Percentiles rank a stretch among this genome's conserved stretches.
These are phyloP conservation scores for Jackrogersella minutella DNA, from an alignment of 495 filamentous ascomycete species.

Conservation along the genomic window DNA sequence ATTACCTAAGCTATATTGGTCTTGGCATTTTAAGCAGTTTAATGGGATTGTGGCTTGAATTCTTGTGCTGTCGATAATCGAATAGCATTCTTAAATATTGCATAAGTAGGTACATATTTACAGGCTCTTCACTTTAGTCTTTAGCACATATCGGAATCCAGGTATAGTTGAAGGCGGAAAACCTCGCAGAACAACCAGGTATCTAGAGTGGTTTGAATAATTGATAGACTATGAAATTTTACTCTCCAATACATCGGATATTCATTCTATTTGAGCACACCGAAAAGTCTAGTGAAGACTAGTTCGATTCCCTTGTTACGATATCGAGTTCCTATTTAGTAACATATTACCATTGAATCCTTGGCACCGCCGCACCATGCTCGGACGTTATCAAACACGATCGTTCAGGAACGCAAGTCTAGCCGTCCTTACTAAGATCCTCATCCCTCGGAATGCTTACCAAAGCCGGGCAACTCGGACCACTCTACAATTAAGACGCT, in stretches of 20 bases:
- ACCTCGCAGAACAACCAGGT: no score
- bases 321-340: background rate
- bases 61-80: background rate
- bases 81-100: background rate
- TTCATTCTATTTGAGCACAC: background rate
- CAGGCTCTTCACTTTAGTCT: no score
- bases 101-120: background rate
- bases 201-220: no score
- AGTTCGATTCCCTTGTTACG: background rate
- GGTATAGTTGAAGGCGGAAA: no score
- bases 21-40: background rate
- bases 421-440: conserved; percentile 5
- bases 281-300: conserved; percentile 1
- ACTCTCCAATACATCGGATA: background rate
- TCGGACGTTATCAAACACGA: conserved; percentile 18
- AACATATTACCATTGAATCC: conserved; percentile 8
- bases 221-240: background rate
- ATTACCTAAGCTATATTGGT: conserved; percentile 5
- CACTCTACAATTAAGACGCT: background rate
- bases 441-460: background rate
- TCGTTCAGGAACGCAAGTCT: conserved; percentile 12
- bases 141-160: no score
- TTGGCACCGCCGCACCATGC: conserved; percentile 41
- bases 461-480: background rate
- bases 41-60: background rate